A percentile compares a stretch with the other conserved stretches of the same genome.
These are phyloP conservation scores for Lachnellula cervina DNA, from an alignment of 2,329 filamentous ascomycete genomes.

Conservation along the genomic window DNA sequence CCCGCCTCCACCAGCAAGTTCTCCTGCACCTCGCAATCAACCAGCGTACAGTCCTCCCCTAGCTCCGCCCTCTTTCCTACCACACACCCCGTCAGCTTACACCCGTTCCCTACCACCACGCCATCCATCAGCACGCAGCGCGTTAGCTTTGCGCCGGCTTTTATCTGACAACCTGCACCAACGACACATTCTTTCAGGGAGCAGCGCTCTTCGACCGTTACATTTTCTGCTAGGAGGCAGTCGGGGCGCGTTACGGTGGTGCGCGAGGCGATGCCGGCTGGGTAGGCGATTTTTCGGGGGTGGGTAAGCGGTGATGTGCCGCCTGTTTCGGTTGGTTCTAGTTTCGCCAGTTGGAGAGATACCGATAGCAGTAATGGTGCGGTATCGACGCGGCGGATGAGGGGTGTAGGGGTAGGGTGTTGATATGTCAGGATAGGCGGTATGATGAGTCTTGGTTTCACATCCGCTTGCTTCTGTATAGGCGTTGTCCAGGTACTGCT, in stretches of 20 bases:
- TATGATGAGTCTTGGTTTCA: slow-evolving; percentile 40
- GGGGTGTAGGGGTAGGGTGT: slow-evolving; percentile 56
- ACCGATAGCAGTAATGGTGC: slow-evolving; percentile 74
- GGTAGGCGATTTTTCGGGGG: slow-evolving; percentile 73
- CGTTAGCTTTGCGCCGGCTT: slow-evolving; percentile 77
- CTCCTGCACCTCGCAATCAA: slow-evolving; percentile 89
- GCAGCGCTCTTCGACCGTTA: slow-evolving; percentile 80
- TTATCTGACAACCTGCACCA: slow-evolving; percentile 81
- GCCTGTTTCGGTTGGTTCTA: slow-evolving; percentile 64
- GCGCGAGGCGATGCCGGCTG: slow-evolving; percentile 71
- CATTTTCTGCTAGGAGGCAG: slow-evolving; percentile 81
- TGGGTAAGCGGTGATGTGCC: slow-evolving; percentile 73
- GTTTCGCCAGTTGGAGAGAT: slow-evolving; percentile 81
- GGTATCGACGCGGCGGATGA: slow-evolving; percentile 86
- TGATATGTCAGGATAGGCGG: slow-evolving; percentile 80
- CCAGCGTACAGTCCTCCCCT: slow-evolving; percentile 75
- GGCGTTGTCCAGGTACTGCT: slow-evolving; percentile 31
- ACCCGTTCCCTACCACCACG: slow-evolving; percentile 76
- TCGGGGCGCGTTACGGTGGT: slow-evolving; percentile 80
- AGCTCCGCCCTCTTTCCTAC: slow-evolving; percentile 76
- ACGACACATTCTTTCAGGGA: slow-evolving; percentile 92
- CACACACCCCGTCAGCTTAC: slow-evolving; percentile 82
- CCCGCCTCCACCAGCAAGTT: slow-evolving; percentile 79
- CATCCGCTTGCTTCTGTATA: slow-evolving; percentile 14
- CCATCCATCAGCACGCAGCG: slow-evolving; percentile 92